A percentile compares a stretch with the other conserved stretches of the same genome.
Conservation (phyloP, 1,284 basidiomycete genomes). For the Apiotrichum akiyoshidainum region DNA sequence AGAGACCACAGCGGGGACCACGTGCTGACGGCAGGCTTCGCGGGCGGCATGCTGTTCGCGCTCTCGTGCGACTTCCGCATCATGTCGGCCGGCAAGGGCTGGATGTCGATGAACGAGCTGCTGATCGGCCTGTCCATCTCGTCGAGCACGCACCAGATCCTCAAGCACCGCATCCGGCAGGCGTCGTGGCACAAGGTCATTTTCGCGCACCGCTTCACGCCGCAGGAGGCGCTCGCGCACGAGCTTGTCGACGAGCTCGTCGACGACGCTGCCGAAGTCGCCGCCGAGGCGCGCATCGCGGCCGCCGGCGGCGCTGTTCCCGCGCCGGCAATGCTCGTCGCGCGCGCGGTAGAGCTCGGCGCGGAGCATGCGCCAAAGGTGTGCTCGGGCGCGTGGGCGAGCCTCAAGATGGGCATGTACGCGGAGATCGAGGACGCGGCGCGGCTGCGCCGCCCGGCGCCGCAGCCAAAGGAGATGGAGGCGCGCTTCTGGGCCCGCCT, state of each 20-base stretch:
- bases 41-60: slow-evolving; percentile 75
- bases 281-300: background rate
- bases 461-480: background rate
- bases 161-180: background rate
- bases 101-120: slow-evolving; percentile 91
- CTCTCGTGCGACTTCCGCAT: slow-evolving; percentile 84
- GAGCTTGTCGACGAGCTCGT: slow-evolving; percentile 75
- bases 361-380: slow-evolving; percentile 49
- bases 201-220: slow-evolving; percentile 75
- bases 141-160: slow-evolving; percentile 57
- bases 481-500: background rate
- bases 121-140: slow-evolving; percentile 61
- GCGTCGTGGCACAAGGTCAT: slow-evolving; percentile 65
- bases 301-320: background rate
- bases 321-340: slow-evolving; percentile 57
- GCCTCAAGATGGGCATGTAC: slow-evolving; percentile 47
- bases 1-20: slow-evolving; percentile 5
- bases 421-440: background rate
- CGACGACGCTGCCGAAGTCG: slow-evolving; percentile 45
- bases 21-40: slow-evolving; percentile 59
- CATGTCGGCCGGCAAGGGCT: slow-evolving; percentile 77
- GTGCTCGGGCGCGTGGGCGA: slow-evolving; percentile 54
- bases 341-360: slow-evolving; percentile 49
- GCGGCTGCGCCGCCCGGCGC: background rate
- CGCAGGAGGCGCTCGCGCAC: slow-evolving; percentile 63